These are phyloP conservation scores for Xylaria sp. DNA, from an alignment of 2,329 filamentous ascomycete species.

Conservation along the genomic window DNA sequence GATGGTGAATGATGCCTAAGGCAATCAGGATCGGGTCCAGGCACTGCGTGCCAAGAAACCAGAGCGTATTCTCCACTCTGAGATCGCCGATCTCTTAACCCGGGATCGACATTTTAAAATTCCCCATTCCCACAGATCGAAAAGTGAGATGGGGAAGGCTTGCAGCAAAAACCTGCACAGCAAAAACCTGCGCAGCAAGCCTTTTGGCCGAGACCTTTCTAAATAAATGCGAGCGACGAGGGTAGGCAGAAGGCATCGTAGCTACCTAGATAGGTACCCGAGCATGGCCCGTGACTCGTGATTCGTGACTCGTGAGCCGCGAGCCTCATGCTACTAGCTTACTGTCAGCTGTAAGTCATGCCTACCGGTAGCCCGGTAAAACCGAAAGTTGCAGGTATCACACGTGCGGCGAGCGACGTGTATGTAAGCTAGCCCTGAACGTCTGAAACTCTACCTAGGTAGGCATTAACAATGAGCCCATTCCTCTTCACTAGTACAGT, in stretches of 20 bases:
- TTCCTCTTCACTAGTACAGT: not conserved
- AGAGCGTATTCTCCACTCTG: slow-evolving; percentile 13
- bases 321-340: no score
- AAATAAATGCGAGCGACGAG: no score
- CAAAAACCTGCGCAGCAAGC: not conserved
- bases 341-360: no score
- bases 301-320: no score
- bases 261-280: no score
- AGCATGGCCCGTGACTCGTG: no score
- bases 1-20: not conserved
- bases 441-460: not conserved
- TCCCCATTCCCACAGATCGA: slow-evolving; percentile 24
- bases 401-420: no score
- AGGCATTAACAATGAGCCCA: not conserved
- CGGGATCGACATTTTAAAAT: slow-evolving; percentile 16
- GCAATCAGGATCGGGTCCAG: not conserved
- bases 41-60: not conserved
- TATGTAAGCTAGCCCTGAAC: not conserved
- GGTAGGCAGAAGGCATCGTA: no score
- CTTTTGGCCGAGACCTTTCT: not conserved
- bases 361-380: no score
- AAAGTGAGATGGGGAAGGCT: slow-evolving; percentile 28
- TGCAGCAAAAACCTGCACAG: not conserved
- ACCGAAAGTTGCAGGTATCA: no score
- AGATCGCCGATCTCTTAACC: slow-evolving; percentile 1